phyloP scores from a whole-genome alignment of 2,329 filamentous ascomycete genomes.

The Furcasterigmium furcatum region DNA sequence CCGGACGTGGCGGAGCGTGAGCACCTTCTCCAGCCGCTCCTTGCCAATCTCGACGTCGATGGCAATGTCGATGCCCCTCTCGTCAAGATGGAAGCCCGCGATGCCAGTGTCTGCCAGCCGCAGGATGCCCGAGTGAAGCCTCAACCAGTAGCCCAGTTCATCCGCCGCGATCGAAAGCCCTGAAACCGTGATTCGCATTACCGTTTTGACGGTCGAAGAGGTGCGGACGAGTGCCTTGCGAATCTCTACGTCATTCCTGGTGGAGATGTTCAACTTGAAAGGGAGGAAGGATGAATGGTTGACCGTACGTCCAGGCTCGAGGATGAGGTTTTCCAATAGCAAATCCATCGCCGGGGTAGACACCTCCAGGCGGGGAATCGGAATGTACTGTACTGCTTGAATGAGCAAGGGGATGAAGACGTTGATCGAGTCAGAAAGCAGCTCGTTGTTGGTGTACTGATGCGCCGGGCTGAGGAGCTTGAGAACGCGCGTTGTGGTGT shows the following conservation, averaged over 20 bases:
- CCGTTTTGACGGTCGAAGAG: constrained; percentile 61
- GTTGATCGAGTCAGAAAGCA: constrained; percentile 73
- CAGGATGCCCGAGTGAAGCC: constrained; percentile 72
- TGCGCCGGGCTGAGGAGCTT: constrained; percentile 66
- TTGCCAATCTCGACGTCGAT: constrained; percentile 81
- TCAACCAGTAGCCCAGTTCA: constrained; percentile 87
- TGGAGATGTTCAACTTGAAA: constrained; percentile 76
- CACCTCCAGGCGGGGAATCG: constrained; percentile 86
- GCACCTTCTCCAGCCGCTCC: constrained; percentile 74
- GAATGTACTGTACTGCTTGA: constrained; percentile 77
- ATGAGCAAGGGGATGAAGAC: constrained; percentile 79
- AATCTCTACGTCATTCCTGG: constrained; percentile 83
- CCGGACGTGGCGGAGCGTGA: constrained; percentile 71
- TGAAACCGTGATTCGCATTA: constrained; percentile 74
- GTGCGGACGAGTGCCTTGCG: constrained; percentile 73
- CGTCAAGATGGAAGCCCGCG: constrained; percentile 80
- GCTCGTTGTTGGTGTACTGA: constrained; percentile 62
- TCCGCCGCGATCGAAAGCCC: constrained; percentile 82
- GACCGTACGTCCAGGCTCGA: constrained; percentile 82
- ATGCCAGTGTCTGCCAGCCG: constrained; percentile 80
- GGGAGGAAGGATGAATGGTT: constrained; percentile 88
- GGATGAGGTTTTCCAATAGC: constrained; percentile 82
- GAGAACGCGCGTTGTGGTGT: constrained; percentile 65
- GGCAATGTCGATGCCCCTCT: constrained; percentile 81
- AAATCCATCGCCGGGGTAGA: constrained; percentile 81